phyloP scores from a whole-genome alignment of 495 filamentous ascomycete genomes.

The Penicillium samsonianum region DNA sequence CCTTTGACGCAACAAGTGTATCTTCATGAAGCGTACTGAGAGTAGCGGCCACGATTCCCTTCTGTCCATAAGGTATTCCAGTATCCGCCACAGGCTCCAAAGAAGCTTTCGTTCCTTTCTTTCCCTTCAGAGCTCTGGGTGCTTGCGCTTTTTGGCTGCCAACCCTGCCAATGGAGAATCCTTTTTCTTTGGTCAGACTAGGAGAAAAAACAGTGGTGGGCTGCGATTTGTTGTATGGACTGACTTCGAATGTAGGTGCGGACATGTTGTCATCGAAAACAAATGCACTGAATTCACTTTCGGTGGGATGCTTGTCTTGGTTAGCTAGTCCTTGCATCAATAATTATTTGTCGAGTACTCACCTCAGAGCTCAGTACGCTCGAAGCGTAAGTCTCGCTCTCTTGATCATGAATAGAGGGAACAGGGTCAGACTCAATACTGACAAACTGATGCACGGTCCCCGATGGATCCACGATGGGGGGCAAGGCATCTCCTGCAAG shows the following conservation, averaged over 20 bases:
- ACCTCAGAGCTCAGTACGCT: background rate
- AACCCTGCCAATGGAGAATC: background rate
- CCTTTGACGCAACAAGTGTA: background rate
- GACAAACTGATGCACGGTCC: background rate
- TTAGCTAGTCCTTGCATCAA: background rate
- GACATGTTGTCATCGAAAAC: background rate
- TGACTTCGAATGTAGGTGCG: background rate
- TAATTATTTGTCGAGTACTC: background rate
- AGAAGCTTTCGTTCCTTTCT: background rate
- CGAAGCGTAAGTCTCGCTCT: background rate
- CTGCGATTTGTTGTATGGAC: background rate
- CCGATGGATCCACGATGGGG: background rate
- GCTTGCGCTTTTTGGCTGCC: background rate
- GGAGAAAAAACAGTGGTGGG: background rate
- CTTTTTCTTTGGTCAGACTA: constrained; percentile 3
- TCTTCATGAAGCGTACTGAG: background rate
- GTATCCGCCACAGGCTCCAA: background rate
- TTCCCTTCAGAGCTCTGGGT: background rate
- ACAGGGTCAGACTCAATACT: constrained; percentile 1
- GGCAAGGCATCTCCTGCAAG: background rate
- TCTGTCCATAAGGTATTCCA: background rate
- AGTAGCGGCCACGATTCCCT: background rate
- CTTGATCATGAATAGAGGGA: too few relatives aligned
- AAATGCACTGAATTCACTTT: background rate
- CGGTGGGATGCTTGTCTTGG: background rate